Evolutionary conservation across 1,139 yeast genomes (phyloP), one percentile per base, ranked within the genome.

Genomic region (Kodamaea plutei): DNA sequence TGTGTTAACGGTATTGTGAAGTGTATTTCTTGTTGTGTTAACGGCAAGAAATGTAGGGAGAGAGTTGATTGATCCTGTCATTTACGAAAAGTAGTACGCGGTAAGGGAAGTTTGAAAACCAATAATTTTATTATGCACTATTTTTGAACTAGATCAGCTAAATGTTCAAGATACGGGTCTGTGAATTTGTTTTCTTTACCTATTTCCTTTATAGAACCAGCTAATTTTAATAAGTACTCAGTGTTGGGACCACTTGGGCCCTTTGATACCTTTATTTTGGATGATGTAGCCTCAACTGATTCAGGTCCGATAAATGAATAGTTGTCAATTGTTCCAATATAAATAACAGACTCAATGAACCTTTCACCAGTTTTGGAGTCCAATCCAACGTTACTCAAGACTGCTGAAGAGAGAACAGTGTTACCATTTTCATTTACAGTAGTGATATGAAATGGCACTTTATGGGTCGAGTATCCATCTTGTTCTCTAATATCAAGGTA

Each of bases 241-340:
- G 61, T 56, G 51, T 89, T 89, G 13, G 68, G 66, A 0, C 97
- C 97, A 47, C 93, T 81, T 5, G 94, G 93, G 0, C 97, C 97
- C 4, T 47, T 48, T 12, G 84, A 64, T 0, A 45, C 43, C 12
- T 64, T 58, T 15, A 89, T 85, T 8, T 74, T 69, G 6, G 45
- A 39, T 0, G 95, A 95, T 0, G 95, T 79, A 0, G 56, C 56
- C 4, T 54, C 54, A 0, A 76, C 48, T 2, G 61, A 54, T 44
- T 85, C 95, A 0, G 95, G 93, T 0, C 96, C 96, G 1, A 85
- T 67, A 52, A 87, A 89, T 5, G 95, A 84, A 33, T 67, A 81
- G 48, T 88, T 88, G 11, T 75, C 82, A 1, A 80, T 73, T 2
- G 89, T 83, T 1, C 96, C 96, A 20, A 89, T 84, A 52, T 88